Percentiles rank a stretch among this genome's conserved stretches.
phyloP scores from a whole-genome alignment of 2,329 filamentous ascomycete species.

The Thelonectria discophora region DNA sequence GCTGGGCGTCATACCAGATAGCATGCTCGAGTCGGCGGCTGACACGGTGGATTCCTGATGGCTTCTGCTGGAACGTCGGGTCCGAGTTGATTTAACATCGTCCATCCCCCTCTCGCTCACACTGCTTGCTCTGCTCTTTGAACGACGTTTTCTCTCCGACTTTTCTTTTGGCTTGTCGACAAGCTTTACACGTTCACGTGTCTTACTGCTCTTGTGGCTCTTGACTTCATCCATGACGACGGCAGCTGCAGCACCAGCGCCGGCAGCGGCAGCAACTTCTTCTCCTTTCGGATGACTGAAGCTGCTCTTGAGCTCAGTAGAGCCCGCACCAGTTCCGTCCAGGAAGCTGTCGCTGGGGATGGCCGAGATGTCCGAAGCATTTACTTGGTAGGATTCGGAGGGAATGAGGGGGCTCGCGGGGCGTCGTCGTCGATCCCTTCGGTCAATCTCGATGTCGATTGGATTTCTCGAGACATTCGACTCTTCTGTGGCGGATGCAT shows the following conservation, averaged over 20 bases:
- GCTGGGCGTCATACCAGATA: slow-evolving; percentile 62
- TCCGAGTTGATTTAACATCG: slow-evolving; percentile 55
- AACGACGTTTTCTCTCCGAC: slow-evolving; percentile 57
- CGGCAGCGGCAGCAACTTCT: slow-evolving; percentile 50
- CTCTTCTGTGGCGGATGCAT: slow-evolving; percentile 80
- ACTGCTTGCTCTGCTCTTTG: slow-evolving; percentile 62
- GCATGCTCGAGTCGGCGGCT: slow-evolving; percentile 61
- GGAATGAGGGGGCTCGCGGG: slow-evolving; percentile 74
- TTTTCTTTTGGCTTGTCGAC: slow-evolving; percentile 56
- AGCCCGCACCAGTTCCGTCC: slow-evolving; percentile 62
- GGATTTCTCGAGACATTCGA: slow-evolving; percentile 80
- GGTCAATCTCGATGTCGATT: slow-evolving; percentile 88
- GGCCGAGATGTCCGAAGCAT: slow-evolving; percentile 86
- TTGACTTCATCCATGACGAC: slow-evolving; percentile 53
- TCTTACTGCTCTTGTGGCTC: slow-evolving; percentile 57
- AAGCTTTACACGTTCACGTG: slow-evolving; percentile 54
- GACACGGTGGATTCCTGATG: slow-evolving; percentile 63
- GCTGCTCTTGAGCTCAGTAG: slow-evolving; percentile 51
- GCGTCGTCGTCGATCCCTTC: slow-evolving; percentile 64
- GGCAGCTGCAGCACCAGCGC: slow-evolving; percentile 46
- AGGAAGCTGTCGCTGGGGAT: slow-evolving; percentile 70
- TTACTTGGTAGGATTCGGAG: slow-evolving; percentile 69
- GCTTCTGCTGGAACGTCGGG: slow-evolving; percentile 60
- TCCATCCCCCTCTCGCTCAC: slow-evolving; percentile 58
- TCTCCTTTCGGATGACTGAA: slow-evolving; percentile 54